Percentiles rank a stretch among this genome's conserved stretches.
Evolutionary conservation across 257 asterid species (phyloP).

Genomic region (Nyctanthes arbortristis): DNA sequence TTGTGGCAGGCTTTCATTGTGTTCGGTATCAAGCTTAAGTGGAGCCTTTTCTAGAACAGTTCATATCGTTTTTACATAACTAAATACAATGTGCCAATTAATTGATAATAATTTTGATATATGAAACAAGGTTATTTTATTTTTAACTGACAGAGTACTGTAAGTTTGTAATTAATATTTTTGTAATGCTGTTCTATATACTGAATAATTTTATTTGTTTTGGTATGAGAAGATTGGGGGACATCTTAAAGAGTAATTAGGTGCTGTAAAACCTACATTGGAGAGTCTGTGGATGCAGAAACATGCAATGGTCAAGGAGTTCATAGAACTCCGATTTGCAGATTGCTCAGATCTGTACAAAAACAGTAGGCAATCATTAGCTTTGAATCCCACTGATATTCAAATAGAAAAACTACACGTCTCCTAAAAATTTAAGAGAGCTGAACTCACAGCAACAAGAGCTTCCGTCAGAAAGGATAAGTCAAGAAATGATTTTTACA

Average conservation of each 20-base stretch:
- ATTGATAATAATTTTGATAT: neutral
- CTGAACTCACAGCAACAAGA: constrained; percentile 61
- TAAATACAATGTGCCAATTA: neutral
- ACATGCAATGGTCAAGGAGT: constrained; percentile 59
- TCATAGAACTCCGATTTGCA: constrained; percentile 53
- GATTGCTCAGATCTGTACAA: constrained; percentile 61
- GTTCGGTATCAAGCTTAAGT: neutral
- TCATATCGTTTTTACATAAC: neutral
- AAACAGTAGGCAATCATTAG: constrained; percentile 61
- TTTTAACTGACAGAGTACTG: neutral
- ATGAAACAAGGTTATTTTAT: neutral
- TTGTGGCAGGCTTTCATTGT: neutral
- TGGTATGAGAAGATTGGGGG: constrained; percentile 47
- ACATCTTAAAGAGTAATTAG: constrained; percentile 58
- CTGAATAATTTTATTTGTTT: constrained; percentile 11
- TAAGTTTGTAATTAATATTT: neutral
- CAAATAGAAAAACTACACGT: constrained; percentile 61
- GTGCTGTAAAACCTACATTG: constrained; percentile 49
- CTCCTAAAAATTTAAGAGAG: constrained; percentile 58
- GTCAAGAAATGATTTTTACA: constrained; percentile 13
- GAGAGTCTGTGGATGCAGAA: constrained; percentile 56
- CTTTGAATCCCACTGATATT: constrained; percentile 31
- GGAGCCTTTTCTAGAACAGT: neutral
- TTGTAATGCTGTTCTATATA: neutral
- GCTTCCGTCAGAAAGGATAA: constrained; percentile 72